Base-by-base conservation (phyloP, 2,329 filamentous ascomycete genomes). In the Colletotrichum liaoningense region DNA sequence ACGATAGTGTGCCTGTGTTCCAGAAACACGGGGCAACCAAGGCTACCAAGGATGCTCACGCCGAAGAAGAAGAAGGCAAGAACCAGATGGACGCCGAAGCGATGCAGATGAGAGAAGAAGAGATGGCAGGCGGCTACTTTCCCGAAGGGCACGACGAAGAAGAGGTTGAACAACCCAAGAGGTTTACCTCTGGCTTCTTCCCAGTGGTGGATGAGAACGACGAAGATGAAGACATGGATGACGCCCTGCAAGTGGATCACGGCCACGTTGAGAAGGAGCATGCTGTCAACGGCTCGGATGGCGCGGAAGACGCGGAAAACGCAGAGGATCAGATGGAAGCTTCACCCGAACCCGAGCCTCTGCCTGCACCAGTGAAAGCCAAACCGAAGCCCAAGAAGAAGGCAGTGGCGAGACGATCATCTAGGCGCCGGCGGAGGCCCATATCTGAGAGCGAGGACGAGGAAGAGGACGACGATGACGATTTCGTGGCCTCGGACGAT, bases 81-180 rank as follows among this genome's bases (percentile, higher is more conserved):
- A n/a, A 8, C 5, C 56, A 62, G 14, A 6, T 30, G 35, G 75
- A 9, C 82, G 75, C 75, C 2, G 72, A 74, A 33, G 78, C 77
- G 67, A 76, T 75, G 65, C 73, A 77, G 5, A 73, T 79, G 24
- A 79, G 81, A 2, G 84, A 88, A 9, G 88, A 88, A 72, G 87
- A 89, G 11, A 87, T 87, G 84, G 90, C 86, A 0, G 91, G 91
- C 0, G 91, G 91, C 0, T 93, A 93, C 76, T 79, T 93, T 9
- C 89, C 87, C 0, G 89, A 90, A 70, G 89, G 87, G 1, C 88
- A 86, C 63, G 86, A 89, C 33, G 85, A 87, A 54, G 87, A 86
- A 22, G 85, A 85, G 16, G 81, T 82, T 5, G 82, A 80, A 3
- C 22, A 63, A 81, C 52, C 52, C 5, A 82, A 49, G 75, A 64